Evolutionary conservation across 768 basidiomycete species (phyloP).

Genomic region (Boletus barrowsii): DNA sequence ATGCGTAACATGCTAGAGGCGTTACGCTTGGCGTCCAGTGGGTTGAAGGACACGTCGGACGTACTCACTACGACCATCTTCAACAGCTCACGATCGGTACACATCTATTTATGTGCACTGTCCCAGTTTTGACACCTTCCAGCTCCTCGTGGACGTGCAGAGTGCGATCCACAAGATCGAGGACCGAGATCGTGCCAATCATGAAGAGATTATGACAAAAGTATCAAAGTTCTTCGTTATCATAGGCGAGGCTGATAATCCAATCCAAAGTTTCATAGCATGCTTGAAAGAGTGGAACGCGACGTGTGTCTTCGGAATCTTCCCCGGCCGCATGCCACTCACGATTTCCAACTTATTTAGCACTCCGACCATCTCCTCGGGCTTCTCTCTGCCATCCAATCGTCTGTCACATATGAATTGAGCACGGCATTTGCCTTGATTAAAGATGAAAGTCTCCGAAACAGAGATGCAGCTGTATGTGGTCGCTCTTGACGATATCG

Average conservation of each 20-base stretch:
- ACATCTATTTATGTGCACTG: neutral
- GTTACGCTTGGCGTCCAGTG: conserved; percentile 17
- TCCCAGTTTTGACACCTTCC: conserved; percentile 6
- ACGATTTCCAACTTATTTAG: conserved; percentile 11
- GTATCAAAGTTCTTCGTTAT: conserved; percentile 13
- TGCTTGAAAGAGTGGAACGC: conserved; percentile 22
- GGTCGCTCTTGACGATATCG: neutral
- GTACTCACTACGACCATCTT: conserved; percentile 8
- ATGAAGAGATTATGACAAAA: conserved; percentile 19
- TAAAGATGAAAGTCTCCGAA: conserved; percentile 28
- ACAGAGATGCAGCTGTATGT: conserved; percentile 26
- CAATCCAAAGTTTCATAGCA: conserved; percentile 19
- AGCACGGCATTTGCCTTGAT: conserved; percentile 24
- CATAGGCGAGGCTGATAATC: conserved; percentile 12
- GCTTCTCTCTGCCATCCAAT: conserved; percentile 20
- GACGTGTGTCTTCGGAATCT: conserved; percentile 17
- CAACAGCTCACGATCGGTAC: conserved; percentile 23
- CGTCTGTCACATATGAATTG: conserved; percentile 25
- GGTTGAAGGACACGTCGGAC: conserved; percentile 24
- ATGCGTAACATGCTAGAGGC: conserved; percentile 25
- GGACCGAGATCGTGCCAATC: conserved; percentile 19
- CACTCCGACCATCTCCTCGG: conserved; percentile 28
- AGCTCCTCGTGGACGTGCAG: conserved; percentile 25
- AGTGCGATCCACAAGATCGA: conserved; percentile 19
- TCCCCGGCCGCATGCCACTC: neutral